Base-by-base conservation (phyloP, 73 alveolate genomes). In the Stentor coeruleus region DNA sequence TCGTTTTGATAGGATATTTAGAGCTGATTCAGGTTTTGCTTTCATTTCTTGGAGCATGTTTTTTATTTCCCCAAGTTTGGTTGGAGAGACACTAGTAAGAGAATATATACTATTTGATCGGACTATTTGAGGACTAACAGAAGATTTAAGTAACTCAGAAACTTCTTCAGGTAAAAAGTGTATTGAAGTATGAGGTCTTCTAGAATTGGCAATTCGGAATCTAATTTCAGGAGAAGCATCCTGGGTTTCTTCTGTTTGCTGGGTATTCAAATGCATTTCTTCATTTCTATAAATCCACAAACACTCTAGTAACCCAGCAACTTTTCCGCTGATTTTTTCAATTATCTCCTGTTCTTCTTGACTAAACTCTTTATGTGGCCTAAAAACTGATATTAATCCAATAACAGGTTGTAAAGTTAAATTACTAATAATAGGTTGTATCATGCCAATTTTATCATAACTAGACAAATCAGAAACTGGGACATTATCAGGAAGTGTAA, bases 191-290 rank as follows among this genome's bases (percentile, higher is more conserved):
- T 6, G 6, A 6, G 66, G 66, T 20, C 66, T 49, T 66, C 79
- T 66, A 15, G 79, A 66, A 66, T 66, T 66, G 20, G 79, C 79
- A 14, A 20, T 66, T 66, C 79, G n/a, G 39, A 66, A 66, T 20
- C 37, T 20, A 28, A 28, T 26, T 40, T 66, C 79, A 0, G 79
- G 79, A 66, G 79, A 20, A 37, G 33, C 37, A 66, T 66, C 79
- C 6, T 6, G 66, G 20, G 66, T 11, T 6, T 49, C 66, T 11
- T 11, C 28, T 11, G 66, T 11, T 11, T 6, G 6, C 66, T 6
- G 6, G 28, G 6, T 6, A 11, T 6, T 6, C 66, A 49, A 20
- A 11, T 66, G 42, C n/a, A n/a, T n/a, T 66, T 20, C 20, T 31
- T 66, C 79, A 20, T 14, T 40, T 2, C n/a, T 20, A 66, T 66